Conservation (phyloP, 2,329 filamentous ascomycete genomes). For the Dryadomyces quercivorus region DNA sequence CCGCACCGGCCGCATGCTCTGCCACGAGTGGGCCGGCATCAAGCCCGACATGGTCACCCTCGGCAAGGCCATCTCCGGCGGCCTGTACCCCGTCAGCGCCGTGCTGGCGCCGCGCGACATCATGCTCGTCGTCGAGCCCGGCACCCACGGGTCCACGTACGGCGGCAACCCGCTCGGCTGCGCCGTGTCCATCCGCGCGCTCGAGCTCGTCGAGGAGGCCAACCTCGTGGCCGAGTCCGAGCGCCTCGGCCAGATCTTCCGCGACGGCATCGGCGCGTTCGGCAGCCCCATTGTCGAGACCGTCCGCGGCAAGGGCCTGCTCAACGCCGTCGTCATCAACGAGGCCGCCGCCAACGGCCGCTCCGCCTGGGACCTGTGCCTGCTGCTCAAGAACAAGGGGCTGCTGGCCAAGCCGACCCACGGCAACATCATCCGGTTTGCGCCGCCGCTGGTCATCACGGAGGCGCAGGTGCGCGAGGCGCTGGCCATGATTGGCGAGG, state of each 20-base stretch:
- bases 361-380: conserved; percentile 90
- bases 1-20: conserved; percentile 85
- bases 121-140: conserved; percentile 92
- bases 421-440: conserved; percentile 94
- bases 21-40: conserved; percentile 87
- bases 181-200: conserved; percentile 85
- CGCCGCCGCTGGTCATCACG: conserved; percentile 90
- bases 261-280: conserved; percentile 62
- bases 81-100: conserved; percentile 97
- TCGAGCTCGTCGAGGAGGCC: conserved; percentile 90
- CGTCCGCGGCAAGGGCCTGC: conserved; percentile 81
- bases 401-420: conserved; percentile 95
- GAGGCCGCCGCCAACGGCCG: conserved; percentile 75
- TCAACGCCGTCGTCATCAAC: conserved; percentile 95
- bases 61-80: conserved; percentile 94
- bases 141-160: conserved; percentile 97
- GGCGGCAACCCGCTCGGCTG: conserved; percentile 94
- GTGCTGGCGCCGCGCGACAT: conserved; percentile 80
- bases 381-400: conserved; percentile 91
- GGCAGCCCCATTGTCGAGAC: conserved; percentile 68
- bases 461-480: conserved; percentile 74
- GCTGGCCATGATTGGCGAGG: conserved; percentile 66
- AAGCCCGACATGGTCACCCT: conserved; percentile 91
- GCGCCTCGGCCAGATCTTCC: conserved; percentile 69
- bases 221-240: conserved; percentile 75